Evolutionary conservation across 106 monocot species (phyloP), one percentile per base, ranked within the genome.

Genomic region (Ottelia alismoides): DNA sequence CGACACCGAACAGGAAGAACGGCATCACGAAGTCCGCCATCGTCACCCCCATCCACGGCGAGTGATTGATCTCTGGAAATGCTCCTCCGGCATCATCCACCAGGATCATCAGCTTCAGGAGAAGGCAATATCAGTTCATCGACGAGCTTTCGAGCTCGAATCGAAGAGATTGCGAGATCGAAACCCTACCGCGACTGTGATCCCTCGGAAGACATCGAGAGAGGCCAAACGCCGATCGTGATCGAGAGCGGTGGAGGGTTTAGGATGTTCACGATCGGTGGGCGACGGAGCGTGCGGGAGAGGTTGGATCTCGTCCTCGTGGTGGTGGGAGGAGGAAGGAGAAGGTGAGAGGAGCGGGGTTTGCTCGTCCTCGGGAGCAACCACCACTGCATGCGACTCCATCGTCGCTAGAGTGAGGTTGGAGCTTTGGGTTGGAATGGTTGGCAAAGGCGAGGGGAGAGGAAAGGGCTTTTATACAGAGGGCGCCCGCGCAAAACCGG

Each of bases 21-120:
- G 94, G 94, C 88, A 94, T 84, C 27, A 94, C 94, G 45, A 88
- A 94, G 31, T 94, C 94, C 1, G 81, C 88, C 10, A 94, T 53
- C 21, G 94, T 94, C 23, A 88, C 80, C 12, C 84, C 94, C 26
- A 78, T 68, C 94, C 94, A 88, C 22, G 94, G 94, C 47, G 94
- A 51, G 64, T 88, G 88, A 59, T 84, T 88, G 2, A 94, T 94
- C 51, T 71, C 56, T 27, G 94, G 94, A 53, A 84, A 81, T 40
- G 78, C 81, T 5, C 88, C 84, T 1, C 88, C 94, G 2, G 94
- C 88, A 44, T 84, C 84, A 52, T 84, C 94, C 53, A 84, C 94
- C 14, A 94, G 75, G 28, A 94, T 88, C 94, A 94, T 88, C 31
- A 94, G 57, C 94, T 94, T 35, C 35, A 22, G 25, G 10, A 28